A percentile compares a stretch with the other conserved stretches of the same genome.
phyloP scores from a whole-genome alignment of 176 grass and related monocot species.

The Oryza coarctata region DNA sequence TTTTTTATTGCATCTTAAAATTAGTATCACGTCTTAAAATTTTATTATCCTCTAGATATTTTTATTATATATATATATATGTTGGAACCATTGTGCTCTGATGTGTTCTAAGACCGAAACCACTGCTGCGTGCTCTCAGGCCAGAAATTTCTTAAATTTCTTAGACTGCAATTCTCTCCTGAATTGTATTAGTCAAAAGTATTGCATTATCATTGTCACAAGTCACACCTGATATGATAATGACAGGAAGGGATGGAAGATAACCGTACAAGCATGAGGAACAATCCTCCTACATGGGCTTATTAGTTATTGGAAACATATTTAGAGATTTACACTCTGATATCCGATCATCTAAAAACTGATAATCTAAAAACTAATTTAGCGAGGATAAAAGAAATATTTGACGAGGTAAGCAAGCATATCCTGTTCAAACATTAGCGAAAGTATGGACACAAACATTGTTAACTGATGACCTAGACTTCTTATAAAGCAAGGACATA shows the following conservation, averaged over 20 bases:
- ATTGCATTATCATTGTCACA: not conserved
- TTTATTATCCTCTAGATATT: no score
- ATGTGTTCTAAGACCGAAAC: not conserved
- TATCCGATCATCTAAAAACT: not conserved
- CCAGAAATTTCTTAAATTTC: not conserved
- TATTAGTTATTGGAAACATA: not conserved
- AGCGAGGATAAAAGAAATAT: not conserved
- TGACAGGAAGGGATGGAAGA: not conserved
- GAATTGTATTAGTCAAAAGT: not conserved
- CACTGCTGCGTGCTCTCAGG: not conserved
- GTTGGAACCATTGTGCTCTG: not conserved
- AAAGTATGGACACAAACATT: not conserved
- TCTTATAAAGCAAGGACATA: not conserved
- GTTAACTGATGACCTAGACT: not conserved
- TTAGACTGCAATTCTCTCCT: not conserved
- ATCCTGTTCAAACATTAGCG: not conserved
- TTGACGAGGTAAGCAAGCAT: not conserved
- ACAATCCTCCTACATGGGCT: not conserved
- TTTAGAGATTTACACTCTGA: not conserved
- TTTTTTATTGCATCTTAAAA: no score
- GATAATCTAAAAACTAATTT: not conserved
- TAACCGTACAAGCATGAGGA: not conserved
- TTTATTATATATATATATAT: no score
- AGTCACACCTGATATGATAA: not conserved
- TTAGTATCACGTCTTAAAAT: no score